phyloP scores from a whole-genome alignment of 176 grass and related monocot genomes.

The Eleusine indica region DNA sequence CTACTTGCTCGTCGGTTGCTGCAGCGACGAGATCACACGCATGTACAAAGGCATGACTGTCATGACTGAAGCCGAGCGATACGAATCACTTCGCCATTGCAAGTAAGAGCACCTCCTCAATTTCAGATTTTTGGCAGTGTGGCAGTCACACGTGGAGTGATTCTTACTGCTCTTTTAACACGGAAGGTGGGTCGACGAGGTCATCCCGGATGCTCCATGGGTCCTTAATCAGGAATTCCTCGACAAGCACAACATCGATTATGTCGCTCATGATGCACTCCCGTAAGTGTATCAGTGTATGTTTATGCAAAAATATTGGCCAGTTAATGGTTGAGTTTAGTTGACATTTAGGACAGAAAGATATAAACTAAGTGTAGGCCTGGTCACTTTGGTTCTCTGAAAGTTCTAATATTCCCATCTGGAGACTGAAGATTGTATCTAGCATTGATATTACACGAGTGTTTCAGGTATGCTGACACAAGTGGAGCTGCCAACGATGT shows the following conservation, averaged over 20 bases:
- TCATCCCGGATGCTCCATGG: slow-evolving; percentile 76
- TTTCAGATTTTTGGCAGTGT: background rate
- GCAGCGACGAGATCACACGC: slow-evolving; percentile 70
- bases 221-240: slow-evolving; percentile 75
- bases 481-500: slow-evolving; percentile 89
- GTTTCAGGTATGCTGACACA: slow-evolving; percentile 78
- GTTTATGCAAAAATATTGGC: background rate
- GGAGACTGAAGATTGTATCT: background rate
- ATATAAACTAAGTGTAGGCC: too few species aligned
- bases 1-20: slow-evolving; percentile 75
- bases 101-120: slow-evolving; percentile 42
- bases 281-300: slow-evolving; percentile 58
- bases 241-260: slow-evolving; percentile 70
- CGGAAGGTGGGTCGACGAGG: slow-evolving; percentile 78
- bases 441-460: background rate
- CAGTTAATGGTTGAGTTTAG: background rate
- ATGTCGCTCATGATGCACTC: slow-evolving; percentile 70
- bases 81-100: slow-evolving; percentile 89
- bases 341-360: background rate
- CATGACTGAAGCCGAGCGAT: slow-evolving; percentile 69
- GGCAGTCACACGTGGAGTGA: background rate
- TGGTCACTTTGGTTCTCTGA: background rate
- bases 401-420: background rate
- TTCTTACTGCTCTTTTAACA: background rate
- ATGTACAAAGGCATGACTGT: slow-evolving; percentile 80